Conservation (phyloP, 179 eudicot species). For the Spergularia azorica region DNA sequence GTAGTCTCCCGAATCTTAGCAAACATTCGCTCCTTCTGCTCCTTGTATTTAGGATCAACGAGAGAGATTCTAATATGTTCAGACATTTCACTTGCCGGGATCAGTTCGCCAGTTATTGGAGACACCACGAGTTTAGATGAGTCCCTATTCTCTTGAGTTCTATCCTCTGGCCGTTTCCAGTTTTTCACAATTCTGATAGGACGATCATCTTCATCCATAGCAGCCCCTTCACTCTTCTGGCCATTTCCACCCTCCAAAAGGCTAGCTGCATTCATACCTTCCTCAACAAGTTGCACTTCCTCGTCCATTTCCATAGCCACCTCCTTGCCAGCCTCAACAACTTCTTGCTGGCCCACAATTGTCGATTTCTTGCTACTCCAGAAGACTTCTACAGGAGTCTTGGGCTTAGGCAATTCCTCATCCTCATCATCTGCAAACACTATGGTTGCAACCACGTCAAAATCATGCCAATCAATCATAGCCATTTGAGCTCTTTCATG, state of each 20-base stretch:
- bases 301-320: conserved; percentile 98
- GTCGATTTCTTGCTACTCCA: conserved; percentile 84
- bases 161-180: conserved; percentile 96
- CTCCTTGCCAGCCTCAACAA: conserved; percentile 82
- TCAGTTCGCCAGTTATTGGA: conserved; percentile 87
- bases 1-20: conserved; percentile 96
- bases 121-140: conserved; percentile 78
- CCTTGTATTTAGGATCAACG: conserved; percentile 96
- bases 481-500: conserved; percentile 92
- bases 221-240: conserved; percentile 38
- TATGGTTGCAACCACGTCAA: conserved; percentile 83
- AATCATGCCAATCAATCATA: conserved; percentile 99
- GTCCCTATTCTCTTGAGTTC: conserved; percentile 71
- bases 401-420: conserved; percentile 85
- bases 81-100: conserved; percentile 85
- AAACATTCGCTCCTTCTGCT: conserved; percentile 96
- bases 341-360: conserved; percentile 55
- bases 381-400: conserved; percentile 93
- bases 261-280: conserved; percentile 87
- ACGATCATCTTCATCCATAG: conserved; percentile 69
- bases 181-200: conserved; percentile 97
- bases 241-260: conserved; percentile 68
- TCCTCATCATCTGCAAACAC: conserved; percentile 95
- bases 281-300: conserved; percentile 92
- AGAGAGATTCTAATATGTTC: conserved; percentile 96